Conservation (phyloP, 345 rosid genomes). For the Adansonia digitata region DNA sequence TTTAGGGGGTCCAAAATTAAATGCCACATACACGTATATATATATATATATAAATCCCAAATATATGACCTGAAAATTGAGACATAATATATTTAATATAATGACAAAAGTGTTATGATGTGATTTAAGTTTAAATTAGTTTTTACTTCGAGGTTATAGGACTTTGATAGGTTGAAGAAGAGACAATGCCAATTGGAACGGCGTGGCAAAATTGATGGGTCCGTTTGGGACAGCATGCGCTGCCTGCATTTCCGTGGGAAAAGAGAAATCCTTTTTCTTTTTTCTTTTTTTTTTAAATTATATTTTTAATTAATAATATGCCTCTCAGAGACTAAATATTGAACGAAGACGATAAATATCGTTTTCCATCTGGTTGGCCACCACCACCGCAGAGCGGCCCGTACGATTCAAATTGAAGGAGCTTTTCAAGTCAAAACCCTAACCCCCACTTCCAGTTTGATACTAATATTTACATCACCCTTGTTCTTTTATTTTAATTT, state of each 20-base stretch:
- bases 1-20: background rate
- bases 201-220: background rate
- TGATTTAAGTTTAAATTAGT: background rate
- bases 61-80: background rate
- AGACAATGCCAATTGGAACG: background rate
- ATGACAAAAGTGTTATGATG: background rate
- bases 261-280: background rate
- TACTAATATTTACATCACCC: background rate
- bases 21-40: background rate
- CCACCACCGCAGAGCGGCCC: background rate
- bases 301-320: background rate
- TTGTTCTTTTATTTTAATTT: too few relatives aligned
- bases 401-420: background rate
- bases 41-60: background rate
- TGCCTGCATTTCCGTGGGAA: background rate
- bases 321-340: background rate
- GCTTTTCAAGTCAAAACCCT: constrained; percentile 14
- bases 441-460: background rate
- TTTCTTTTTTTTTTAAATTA: background rate
- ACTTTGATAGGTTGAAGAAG: too few relatives aligned
- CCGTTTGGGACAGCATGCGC: background rate
- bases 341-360: background rate
- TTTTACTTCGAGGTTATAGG: background rate
- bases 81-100: background rate
- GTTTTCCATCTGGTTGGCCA: constrained; percentile 10